These are phyloP conservation scores for Prototheca stagnorum DNA, from an alignment of 163 green algal species.

Conservation along the genomic window DNA sequence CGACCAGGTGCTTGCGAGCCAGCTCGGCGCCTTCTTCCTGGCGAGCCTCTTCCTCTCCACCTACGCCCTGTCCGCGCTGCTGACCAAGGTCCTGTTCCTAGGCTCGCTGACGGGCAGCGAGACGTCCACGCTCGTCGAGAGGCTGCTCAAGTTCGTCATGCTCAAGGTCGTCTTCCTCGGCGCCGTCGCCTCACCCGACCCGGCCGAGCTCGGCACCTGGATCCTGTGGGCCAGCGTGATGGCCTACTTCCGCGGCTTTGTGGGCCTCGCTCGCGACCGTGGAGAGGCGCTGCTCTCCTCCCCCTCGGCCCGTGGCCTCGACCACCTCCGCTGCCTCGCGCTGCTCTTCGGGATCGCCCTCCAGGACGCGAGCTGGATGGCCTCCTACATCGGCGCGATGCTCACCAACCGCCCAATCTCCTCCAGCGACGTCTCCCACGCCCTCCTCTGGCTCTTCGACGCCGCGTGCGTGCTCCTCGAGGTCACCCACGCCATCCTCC, in stretches of 20 bases:
- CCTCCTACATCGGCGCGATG: slow-evolving; percentile 4
- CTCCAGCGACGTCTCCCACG: neutral
- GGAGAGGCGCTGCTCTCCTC: slow-evolving; percentile 20
- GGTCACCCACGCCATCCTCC: slow-evolving; percentile 6
- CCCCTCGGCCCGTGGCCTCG: slow-evolving; percentile 4
- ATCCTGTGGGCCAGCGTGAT: slow-evolving; percentile 5
- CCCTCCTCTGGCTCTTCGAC: slow-evolving; percentile 26
- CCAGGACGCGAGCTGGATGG: slow-evolving; percentile 13
- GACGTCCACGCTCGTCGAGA: slow-evolving; percentile 14
- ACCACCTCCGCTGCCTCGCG: slow-evolving; percentile 10
- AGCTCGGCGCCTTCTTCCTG: slow-evolving; percentile 9
- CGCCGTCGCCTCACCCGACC: slow-evolving; percentile 5
- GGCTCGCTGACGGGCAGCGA: slow-evolving; percentile 14
- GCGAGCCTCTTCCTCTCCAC: neutral
- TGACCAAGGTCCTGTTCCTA: slow-evolving; percentile 20
- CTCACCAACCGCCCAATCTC: too few species aligned
- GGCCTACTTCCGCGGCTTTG: slow-evolving; percentile 13
- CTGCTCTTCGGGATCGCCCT: slow-evolving; percentile 18
- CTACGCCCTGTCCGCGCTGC: slow-evolving; percentile 2
- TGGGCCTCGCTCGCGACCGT: slow-evolving; percentile 10
- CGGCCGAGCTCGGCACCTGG: slow-evolving; percentile 4
- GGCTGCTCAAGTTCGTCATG: slow-evolving; percentile 22
- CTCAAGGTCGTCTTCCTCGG: slow-evolving; percentile 22
- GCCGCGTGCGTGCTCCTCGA: slow-evolving; percentile 14
- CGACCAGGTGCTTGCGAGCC: slow-evolving; percentile 1